Conservation (phyloP, 805 yeast genomes). For the Pichia manshurica region DNA sequence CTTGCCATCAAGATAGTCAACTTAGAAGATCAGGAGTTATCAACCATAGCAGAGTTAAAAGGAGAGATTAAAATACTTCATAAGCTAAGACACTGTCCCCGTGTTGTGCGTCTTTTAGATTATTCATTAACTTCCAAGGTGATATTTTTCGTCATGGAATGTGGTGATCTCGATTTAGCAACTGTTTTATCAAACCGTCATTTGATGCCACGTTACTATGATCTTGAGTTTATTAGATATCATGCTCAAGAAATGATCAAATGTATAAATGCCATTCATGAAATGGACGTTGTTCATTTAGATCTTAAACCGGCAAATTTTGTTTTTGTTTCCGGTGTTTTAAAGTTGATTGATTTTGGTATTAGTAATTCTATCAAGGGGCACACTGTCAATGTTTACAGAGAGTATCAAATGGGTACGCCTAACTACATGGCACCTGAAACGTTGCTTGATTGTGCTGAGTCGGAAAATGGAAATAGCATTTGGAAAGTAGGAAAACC, state of each 20-base stretch:
- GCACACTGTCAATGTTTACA: slow-evolving; percentile 80
- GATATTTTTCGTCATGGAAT: slow-evolving; percentile 80
- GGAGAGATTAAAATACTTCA: slow-evolving; percentile 80
- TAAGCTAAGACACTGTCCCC: slow-evolving; percentile 49
- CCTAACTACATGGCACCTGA: slow-evolving; percentile 99
- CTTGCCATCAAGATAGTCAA: slow-evolving; percentile 80
- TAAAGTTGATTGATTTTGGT: slow-evolving; percentile 93
- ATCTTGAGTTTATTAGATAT: slow-evolving; percentile 71
- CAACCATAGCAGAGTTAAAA: slow-evolving; percentile 71
- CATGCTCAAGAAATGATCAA: slow-evolving; percentile 71
- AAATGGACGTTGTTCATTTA: slow-evolving; percentile 63
- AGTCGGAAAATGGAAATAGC: slow-evolving; percentile 21
- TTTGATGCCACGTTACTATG: slow-evolving; percentile 34
- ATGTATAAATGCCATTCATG: slow-evolving; percentile 86
- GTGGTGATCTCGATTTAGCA: slow-evolving; percentile 88
- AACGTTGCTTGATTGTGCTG: slow-evolving; percentile 59
- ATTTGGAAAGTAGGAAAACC: slow-evolving; percentile 86
- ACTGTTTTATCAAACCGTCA: slow-evolving; percentile 60
- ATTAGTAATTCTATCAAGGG: slow-evolving; percentile 93
- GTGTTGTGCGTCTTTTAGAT: slow-evolving; percentile 78
- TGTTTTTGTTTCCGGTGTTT: slow-evolving; percentile 71
- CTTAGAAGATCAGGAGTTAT: slow-evolving; percentile 47
- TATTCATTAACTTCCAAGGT: slow-evolving; percentile 61
- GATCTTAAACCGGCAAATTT: slow-evolving; percentile 60
- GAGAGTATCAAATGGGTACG: slow-evolving; percentile 90